A percentile compares a stretch with the other conserved stretches of the same genome.
These are phyloP conservation scores for Aspergillus niger DNA, from an alignment of 2,329 filamentous ascomycete genomes.

Conservation along the genomic window DNA sequence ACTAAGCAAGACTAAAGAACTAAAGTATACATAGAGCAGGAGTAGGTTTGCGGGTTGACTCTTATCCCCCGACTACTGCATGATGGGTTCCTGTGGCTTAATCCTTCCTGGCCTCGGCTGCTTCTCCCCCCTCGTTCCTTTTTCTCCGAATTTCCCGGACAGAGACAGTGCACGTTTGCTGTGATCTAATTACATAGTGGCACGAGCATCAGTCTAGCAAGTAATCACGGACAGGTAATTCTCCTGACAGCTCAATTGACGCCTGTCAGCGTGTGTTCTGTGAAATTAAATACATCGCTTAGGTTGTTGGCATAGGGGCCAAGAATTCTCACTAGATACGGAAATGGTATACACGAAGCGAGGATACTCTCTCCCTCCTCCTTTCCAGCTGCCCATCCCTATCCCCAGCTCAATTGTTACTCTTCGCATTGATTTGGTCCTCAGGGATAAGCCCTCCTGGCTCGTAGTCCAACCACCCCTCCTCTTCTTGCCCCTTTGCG, in stretches of 20 bases:
- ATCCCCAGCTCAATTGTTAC: not conserved
- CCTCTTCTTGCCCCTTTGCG: constrained; percentile 20
- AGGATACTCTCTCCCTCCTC: not conserved
- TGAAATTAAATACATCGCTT: not conserved
- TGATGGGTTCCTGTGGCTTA: too few relatives aligned
- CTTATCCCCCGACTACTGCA: too few relatives aligned
- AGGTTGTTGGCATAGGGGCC: not conserved
- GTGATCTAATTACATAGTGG: not conserved
- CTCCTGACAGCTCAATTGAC: not conserved
- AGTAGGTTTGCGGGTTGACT: too few relatives aligned
- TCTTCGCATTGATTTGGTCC: constrained; percentile 11
- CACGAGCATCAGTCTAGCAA: not conserved
- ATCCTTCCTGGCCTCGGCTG: not conserved
- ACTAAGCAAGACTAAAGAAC: not conserved
- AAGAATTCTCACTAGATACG: not conserved
- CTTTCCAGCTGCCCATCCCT: not conserved
- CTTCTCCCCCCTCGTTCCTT: not conserved
- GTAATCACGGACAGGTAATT: not conserved
- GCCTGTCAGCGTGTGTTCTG: not conserved
- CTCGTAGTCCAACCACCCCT: constrained; percentile 27
- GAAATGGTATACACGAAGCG: not conserved
- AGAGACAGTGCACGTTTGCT: not conserved
- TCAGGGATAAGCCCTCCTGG: constrained; percentile 21
- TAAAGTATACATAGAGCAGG: too few relatives aligned
- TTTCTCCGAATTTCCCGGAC: not conserved